Base-by-base conservation (phyloP, 2,329 filamentous ascomycete species). In the Capronia americana region DNA sequence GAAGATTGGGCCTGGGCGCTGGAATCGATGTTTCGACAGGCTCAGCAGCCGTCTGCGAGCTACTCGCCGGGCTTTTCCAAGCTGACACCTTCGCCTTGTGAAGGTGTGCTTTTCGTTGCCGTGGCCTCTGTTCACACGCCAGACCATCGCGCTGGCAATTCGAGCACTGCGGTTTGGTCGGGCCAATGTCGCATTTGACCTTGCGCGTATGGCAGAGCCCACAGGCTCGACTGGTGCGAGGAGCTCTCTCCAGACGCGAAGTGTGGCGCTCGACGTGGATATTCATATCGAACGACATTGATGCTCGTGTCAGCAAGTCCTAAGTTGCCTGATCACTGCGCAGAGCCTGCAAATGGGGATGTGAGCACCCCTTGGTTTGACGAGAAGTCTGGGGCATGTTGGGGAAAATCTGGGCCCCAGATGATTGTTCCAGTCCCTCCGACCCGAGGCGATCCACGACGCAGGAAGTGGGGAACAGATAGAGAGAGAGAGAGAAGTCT, bases 141-240 rank as follows among this genome's bases (percentile, higher is more conserved):
- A 32, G 23, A 7, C 46, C 48, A 61, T 61, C 59, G 14, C 59
- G 59, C 48, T 61, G 59, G 38, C 59, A 61, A 32, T 61, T 61
- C 12, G 59, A 61, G 26, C 59, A 61, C 30, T 61, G 46, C 4
- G 59, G 24, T 48, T 44, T 61, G 46, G 34, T 55, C 20, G 59
- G 20, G 48, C 59, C 54, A n/a, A 54, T 12, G 59, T 61, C 59
- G 23, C 59, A 61, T 34, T 30, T 32, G 28, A 61, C 59, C n/a
- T 61, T 61, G 7, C 59, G 59, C 46, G 59, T 24, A 28, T 61
- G 59, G 48, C 59, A 61, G 6, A 54, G 11, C 17, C 10, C 26
- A 55, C 59, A 61, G 30, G 59, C 59, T 17, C 59, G 59, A 20
- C 11, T 28, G 10, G 59, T 28, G 6, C 59, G 59, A 61, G 59